Conservation (phyloP, 2,329 filamentous ascomycete genomes). For the Didymella glomerata region DNA sequence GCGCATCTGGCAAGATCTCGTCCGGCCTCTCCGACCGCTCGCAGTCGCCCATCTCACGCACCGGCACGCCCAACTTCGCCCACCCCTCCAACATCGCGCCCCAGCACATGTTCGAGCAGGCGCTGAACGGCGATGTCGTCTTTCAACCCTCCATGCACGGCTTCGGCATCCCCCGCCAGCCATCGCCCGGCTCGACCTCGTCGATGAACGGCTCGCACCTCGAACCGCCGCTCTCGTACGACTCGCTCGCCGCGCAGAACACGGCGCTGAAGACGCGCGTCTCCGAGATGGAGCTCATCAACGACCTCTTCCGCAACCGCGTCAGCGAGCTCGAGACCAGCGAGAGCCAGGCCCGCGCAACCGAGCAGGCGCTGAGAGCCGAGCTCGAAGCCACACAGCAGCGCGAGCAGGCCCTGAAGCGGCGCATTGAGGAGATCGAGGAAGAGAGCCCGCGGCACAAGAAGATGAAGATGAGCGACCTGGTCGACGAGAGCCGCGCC, state of each 20-base stretch:
- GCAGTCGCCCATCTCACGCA: slow-evolving; percentile 81
- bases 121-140: slow-evolving; percentile 70
- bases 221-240: slow-evolving; percentile 78
- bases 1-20: slow-evolving; percentile 74
- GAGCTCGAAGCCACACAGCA: slow-evolving; percentile 78
- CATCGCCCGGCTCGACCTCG: slow-evolving; percentile 67
- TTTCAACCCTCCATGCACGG: slow-evolving; percentile 66
- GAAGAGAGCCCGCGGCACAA: slow-evolving; percentile 61
- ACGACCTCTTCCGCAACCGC: slow-evolving; percentile 70
- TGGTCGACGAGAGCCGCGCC: slow-evolving; percentile 57
- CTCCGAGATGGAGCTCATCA: slow-evolving; percentile 94
- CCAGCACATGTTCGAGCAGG: slow-evolving; percentile 80
- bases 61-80: slow-evolving; percentile 78
- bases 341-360: slow-evolving; percentile 70
- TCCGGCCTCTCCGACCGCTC: slow-evolving; percentile 78
- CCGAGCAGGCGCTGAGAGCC: slow-evolving; percentile 64
- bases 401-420: slow-evolving; percentile 82
- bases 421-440: slow-evolving; percentile 74
- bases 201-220: slow-evolving; percentile 68
- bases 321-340: slow-evolving; percentile 80
- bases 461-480: slow-evolving; percentile 65
- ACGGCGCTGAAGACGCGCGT: slow-evolving; percentile 93
- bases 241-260: slow-evolving; percentile 81
- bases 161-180: slow-evolving; percentile 51
- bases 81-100: slow-evolving; percentile 71